phyloP scores from a whole-genome alignment of 345 rosid genomes.

The Bretschneidera sinensis region DNA sequence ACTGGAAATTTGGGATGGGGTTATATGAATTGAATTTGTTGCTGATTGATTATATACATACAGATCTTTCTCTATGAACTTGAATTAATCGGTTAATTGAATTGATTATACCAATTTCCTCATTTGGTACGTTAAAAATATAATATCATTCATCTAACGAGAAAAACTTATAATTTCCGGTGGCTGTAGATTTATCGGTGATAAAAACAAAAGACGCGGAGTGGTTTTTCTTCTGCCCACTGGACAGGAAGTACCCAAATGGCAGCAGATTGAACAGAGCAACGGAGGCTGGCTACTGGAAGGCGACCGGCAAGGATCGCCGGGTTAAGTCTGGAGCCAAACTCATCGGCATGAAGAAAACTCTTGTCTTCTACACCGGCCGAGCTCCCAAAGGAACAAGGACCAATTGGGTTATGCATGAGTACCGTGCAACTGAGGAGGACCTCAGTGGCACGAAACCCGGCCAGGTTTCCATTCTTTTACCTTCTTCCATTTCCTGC shows the following conservation, averaged over 20 bases:
- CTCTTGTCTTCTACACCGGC: constrained; percentile 80
- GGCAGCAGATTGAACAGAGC: constrained; percentile 84
- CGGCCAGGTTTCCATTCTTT: constrained; percentile 61
- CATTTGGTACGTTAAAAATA: too few relatives aligned
- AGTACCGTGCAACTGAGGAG: constrained; percentile 64
- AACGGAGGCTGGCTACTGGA: constrained; percentile 81
- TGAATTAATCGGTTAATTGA: too few relatives aligned
- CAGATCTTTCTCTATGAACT: neutral
- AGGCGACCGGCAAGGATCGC: constrained; percentile 91
- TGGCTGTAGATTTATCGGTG: constrained; percentile 50
- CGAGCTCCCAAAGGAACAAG: constrained; percentile 76
- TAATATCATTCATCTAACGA: too few relatives aligned
- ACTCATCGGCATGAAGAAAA: constrained; percentile 84
- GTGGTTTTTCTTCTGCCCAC: constrained; percentile 97
- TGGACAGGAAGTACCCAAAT: constrained; percentile 82
- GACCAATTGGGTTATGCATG: constrained; percentile 91
- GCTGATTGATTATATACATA: neutral
- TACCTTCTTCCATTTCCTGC: neutral
- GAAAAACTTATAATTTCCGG: too few relatives aligned
- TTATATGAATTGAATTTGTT: neutral
- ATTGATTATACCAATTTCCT: too few relatives aligned
- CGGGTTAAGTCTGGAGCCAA: constrained; percentile 45
- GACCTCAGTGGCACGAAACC: constrained; percentile 75
- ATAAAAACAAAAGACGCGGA: constrained; percentile 57
- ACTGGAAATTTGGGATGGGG: neutral